phyloP scores from a whole-genome alignment of 805 yeast genomes.

The Lachancea cidri region DNA sequence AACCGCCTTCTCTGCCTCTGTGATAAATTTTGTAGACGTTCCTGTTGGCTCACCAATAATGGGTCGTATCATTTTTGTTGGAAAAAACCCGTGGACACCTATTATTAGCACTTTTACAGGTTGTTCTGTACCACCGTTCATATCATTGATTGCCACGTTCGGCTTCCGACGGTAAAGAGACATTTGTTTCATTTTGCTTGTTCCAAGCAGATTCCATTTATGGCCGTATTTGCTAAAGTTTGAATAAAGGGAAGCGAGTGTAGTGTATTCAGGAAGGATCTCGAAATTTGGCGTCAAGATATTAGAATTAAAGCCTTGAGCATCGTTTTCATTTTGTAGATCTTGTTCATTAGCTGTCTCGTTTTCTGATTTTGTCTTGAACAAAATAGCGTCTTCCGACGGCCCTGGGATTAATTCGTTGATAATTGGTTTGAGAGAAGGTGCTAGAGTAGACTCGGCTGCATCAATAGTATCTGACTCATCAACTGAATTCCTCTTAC shows the following conservation, averaged over 20 bases:
- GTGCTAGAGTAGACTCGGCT: neutral
- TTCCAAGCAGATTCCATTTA: constrained; percentile 7
- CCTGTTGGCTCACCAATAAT: constrained; percentile 95
- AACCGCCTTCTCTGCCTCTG: constrained; percentile 80
- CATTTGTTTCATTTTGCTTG: constrained; percentile 5
- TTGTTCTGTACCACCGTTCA: constrained; percentile 18
- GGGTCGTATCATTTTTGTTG: constrained; percentile 77
- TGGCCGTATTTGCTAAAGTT: constrained; percentile 11
- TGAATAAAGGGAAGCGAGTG: constrained; percentile 22
- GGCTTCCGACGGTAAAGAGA: constrained; percentile 17
- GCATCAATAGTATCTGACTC: constrained; percentile 6
- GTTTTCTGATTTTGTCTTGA: constrained; percentile 16
- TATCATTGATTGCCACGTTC: constrained; percentile 12
- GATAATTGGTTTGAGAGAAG: constrained; percentile 2
- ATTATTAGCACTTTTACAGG: constrained; percentile 67
- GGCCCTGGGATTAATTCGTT: constrained; percentile 10
- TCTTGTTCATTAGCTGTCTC: constrained; percentile 11
- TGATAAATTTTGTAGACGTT: constrained; percentile 83
- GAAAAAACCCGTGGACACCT: constrained; percentile 97
- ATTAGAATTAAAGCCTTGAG: constrained; percentile 21
- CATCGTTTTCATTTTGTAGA: constrained; percentile 9
- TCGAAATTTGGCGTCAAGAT: constrained; percentile 30
- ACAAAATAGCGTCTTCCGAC: constrained; percentile 17
- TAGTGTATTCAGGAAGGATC: constrained; percentile 22
- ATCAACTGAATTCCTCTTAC: constrained; percentile 7